These are phyloP conservation scores for Capronia americana DNA, from an alignment of 2,329 filamentous ascomycete species.

Conservation along the genomic window DNA sequence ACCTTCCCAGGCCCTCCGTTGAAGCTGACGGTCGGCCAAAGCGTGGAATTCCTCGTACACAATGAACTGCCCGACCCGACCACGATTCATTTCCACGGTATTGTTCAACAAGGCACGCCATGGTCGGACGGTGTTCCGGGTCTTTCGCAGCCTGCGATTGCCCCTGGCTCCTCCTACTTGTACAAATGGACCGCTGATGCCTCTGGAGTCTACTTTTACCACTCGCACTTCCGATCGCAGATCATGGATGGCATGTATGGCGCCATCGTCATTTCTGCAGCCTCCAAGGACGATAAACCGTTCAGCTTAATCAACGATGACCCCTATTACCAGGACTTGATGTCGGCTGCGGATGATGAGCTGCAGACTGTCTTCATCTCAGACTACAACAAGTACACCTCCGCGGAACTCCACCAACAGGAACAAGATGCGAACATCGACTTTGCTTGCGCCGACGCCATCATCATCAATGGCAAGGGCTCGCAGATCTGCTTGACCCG, in stretches of 20 bases:
- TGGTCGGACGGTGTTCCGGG: slow-evolving; percentile 75
- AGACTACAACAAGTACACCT: slow-evolving; percentile 65
- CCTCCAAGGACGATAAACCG: slow-evolving; percentile 51
- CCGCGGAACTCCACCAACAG: slow-evolving; percentile 50
- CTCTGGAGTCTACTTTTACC: slow-evolving; percentile 69
- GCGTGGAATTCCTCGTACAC: slow-evolving; percentile 70
- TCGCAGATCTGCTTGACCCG: slow-evolving; percentile 59
- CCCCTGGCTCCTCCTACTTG: slow-evolving; percentile 66
- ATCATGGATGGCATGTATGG: slow-evolving; percentile 73
- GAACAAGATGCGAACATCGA: slow-evolving; percentile 45
- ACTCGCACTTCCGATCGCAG: slow-evolving; percentile 69
- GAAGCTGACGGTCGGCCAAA: slow-evolving; percentile 75
- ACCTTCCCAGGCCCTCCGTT: slow-evolving; percentile 77
- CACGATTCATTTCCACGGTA: slow-evolving; percentile 78
- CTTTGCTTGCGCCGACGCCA: slow-evolving; percentile 64
- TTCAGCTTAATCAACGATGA: slow-evolving; percentile 58
- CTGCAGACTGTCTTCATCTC: slow-evolving; percentile 60
- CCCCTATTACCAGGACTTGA: slow-evolving; percentile 52
- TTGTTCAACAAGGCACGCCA: slow-evolving; percentile 77
- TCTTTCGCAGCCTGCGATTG: slow-evolving; percentile 71
- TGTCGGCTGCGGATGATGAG: slow-evolving; percentile 58
- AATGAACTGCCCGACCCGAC: slow-evolving; percentile 70
- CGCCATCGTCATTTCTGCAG: slow-evolving; percentile 64
- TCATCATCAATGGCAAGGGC: slow-evolving; percentile 70
- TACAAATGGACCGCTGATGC: slow-evolving; percentile 63